Base-by-base conservation (phyloP, 495 filamentous ascomycete species). In the Alectoria sarmentosa region DNA sequence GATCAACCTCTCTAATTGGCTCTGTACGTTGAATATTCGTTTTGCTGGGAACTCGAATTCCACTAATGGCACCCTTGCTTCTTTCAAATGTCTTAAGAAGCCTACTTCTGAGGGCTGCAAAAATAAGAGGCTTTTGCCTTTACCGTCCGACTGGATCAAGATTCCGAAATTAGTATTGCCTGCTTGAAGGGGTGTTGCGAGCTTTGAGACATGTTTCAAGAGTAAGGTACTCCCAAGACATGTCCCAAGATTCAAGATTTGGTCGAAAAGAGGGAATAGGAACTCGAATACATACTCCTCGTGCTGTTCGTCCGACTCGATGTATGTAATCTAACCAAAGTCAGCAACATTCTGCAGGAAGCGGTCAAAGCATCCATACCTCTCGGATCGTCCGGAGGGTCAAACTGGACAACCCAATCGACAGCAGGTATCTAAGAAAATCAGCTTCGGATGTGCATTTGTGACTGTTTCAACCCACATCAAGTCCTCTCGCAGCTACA, bases 401-500 rank as follows among this genome's bases (percentile, higher is more conserved):
- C 94, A 70, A 93, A 95, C 76, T 96, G 92, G 64, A 96, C 85
- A 65, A 98, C 96, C 87, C 90, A 97, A 78, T 96, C 92, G 21
- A 98, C 92, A 19, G 86, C 85, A 0, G 91, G 92, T 66, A 97
- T 96, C 84, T 88, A 58, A 23, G 21, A 49, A 23, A 34, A 10
- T 64, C 37, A 64, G 46, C 38, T 11, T 54, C n/a, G 15, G 10
- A 13, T 23, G 39, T 60, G 32, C 60, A 46, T 64, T 65, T 49
- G 58, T 69, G 30, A 63, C 64, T 23, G 60, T 49, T 42, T 8
- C 55, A 32, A 76, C 83, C 76, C 76, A 88, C 86, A 82, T 98
- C 94, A 42, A 98, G 78, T 38, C 94, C 94, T 73, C 94, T 79
- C 11, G 94, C 95, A 44, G 95, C 94, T 66, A 98, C 95, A 71